Base-by-base conservation (phyloP, 192 early-diverging fungal species). In the Spizellomyces punctatus region DNA sequence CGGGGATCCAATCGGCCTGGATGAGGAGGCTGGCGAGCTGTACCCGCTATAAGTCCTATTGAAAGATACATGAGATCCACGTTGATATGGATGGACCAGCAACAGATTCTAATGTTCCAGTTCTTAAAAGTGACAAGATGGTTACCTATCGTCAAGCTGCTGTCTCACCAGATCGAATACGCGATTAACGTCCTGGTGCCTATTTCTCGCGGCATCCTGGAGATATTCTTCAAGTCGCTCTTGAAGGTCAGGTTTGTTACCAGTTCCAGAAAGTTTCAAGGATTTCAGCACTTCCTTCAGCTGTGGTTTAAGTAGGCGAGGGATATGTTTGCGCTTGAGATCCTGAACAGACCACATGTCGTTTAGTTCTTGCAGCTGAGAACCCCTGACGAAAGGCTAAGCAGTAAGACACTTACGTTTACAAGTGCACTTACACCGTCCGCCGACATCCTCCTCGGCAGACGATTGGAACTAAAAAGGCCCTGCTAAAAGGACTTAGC, bases 221-320 rank as follows among this genome's bases (percentile, higher is more conserved):
- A 61, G 5, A 42, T 61, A 41, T 14, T 17, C 4, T 41, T 65
- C 63, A 16, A 65, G 16, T 0, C 46, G 36, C n/a, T 47, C 46
- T 12, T 14, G n/a, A n/a, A 65, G 46, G 16, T 65, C 63, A n/a
- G 63, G 44, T 48, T 65, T 65, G 0, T 48, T 43, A 27, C 63
- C 63, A 16, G 22, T 47, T n/a, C n/a, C 16, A 0, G 42, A 8
- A 16, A 47, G 16, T 6, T 16, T 17, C 17, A 65, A n/a, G 6
- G 14, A 10, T 6, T 65, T n/a, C 63, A 65, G 45, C n/a, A 65
- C 43, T n/a, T 43, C 46, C 48, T 65, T 65, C 8, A 65, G 63
- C 27, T 47, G 44, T 14, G 63, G 63, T 6, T 22, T 48, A 6
- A 17, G 16, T 14, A 65, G 63, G 16, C 63, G 63, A 16, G 63